A percentile compares a stretch with the other conserved stretches of the same genome.
Evolutionary conservation across 2,329 filamentous ascomycete genomes (phyloP).

Genomic region (Penicillium sp.): DNA sequence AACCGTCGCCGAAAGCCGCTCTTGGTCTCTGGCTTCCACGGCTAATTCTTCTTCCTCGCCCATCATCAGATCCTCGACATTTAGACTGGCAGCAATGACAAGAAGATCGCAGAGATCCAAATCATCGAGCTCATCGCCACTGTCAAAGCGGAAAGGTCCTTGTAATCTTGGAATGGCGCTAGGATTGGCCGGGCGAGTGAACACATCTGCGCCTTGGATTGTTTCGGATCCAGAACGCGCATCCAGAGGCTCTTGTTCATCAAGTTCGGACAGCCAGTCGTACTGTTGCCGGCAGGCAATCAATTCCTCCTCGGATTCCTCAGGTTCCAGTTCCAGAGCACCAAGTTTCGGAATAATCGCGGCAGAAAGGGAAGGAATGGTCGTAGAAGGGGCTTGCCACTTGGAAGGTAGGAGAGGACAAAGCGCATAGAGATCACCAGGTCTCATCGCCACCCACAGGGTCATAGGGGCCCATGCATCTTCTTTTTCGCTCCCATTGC

Average conservation of each 20-base stretch:
- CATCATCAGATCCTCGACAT: constrained; percentile 52
- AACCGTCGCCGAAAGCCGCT: constrained; percentile 55
- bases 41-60: constrained; percentile 50
- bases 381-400: constrained; percentile 74
- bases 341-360: constrained; percentile 72
- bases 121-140: constrained; percentile 51
- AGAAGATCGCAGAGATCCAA: constrained; percentile 61
- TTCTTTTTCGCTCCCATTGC: constrained; percentile 57
- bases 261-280: constrained; percentile 58
- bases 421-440: constrained; percentile 88
- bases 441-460: constrained; percentile 91
- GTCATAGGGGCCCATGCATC: constrained; percentile 90
- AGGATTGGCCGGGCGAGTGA: constrained; percentile 53
- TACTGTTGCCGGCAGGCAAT: constrained; percentile 55
- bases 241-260: constrained; percentile 52
- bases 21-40: constrained; percentile 45
- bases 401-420: constrained; percentile 84
- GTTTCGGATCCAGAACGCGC: constrained; percentile 38
- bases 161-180: constrained; percentile 60
- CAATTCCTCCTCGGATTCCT: constrained; percentile 47
- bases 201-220: constrained; percentile 51
- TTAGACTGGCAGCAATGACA: constrained; percentile 53
- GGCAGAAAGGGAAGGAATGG: constrained; percentile 78
- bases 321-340: constrained; percentile 41
- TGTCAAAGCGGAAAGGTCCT: constrained; percentile 57